These are phyloP conservation scores for Phaeosphaeria sp. DNA, from an alignment of 2,329 filamentous ascomycete genomes.

Conservation along the genomic window DNA sequence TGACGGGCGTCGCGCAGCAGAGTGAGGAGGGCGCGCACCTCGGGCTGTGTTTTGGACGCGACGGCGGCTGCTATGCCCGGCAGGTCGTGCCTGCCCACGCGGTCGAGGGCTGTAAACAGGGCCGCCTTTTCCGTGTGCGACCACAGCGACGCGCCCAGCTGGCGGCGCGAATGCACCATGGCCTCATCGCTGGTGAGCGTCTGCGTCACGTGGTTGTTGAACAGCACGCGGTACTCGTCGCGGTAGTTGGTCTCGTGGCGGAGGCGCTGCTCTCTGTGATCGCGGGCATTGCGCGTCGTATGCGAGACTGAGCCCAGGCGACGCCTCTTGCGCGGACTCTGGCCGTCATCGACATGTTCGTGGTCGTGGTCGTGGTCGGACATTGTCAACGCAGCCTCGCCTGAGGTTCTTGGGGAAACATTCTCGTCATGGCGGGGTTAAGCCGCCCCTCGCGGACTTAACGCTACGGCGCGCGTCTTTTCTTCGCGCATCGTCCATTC, in stretches of 20 bases:
- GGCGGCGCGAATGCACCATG: constrained; percentile 51
- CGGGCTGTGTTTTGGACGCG: constrained; percentile 74
- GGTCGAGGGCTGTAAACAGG: constrained; percentile 71
- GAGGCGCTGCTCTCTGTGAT: constrained; percentile 15
- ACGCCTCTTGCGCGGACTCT: constrained; percentile 31
- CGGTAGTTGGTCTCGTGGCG: constrained; percentile 51
- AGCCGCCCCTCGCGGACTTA: constrained; percentile 2
- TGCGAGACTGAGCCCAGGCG: constrained; percentile 22
- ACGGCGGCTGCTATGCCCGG: constrained; percentile 68
- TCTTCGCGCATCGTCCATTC: constrained; percentile 15
- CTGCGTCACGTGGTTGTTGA: constrained; percentile 38
- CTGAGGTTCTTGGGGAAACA: neutral
- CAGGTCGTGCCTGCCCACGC: constrained; percentile 69
- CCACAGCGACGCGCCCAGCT: constrained; percentile 77
- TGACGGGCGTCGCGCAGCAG: constrained; percentile 62
- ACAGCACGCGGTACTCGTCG: constrained; percentile 49
- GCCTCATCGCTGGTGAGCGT: constrained; percentile 11
- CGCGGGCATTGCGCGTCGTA: constrained; percentile 10
- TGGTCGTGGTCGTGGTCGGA: neutral
- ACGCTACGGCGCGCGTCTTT: neutral
- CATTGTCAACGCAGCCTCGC: neutral
- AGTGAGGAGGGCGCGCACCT: constrained; percentile 74
- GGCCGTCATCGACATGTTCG: neutral
- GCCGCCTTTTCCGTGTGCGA: constrained; percentile 71
- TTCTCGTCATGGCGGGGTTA: neutral